Base-by-base conservation (phyloP, 2,329 filamentous ascomycete genomes). In the Fusarium guadeloupense region DNA sequence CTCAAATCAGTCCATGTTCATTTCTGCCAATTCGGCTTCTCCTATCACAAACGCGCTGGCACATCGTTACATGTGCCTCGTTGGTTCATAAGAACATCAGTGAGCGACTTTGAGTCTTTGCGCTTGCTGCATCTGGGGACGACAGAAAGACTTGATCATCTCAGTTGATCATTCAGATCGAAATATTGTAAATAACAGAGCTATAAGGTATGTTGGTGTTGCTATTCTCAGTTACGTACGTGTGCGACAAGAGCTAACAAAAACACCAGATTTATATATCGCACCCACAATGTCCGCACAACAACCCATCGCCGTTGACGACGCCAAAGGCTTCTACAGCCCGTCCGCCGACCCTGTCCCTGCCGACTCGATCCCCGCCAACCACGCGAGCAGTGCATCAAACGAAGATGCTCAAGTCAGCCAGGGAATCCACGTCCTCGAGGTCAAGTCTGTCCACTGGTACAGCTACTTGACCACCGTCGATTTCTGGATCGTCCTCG, bases 401-500 rank as follows among this genome's bases (percentile, higher is more conserved):
- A 59, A 62, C 38, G 54, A 68, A 39, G 56, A 68, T 35, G 78
- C 76, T 49, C 77, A 76, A 51, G 80, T 85, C 39, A 74, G 74
- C 37, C 78, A 78, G 61, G 85, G 82, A 30, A 78, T 89, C 42
- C 78, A 83, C 52, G 76, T 80, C 34, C 77, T 89, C 67, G 83
- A 89, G 75, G 76, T 78, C 49, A 77, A 76, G 66, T 80, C 81
- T 25, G 78, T 80, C 38, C 79, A 77, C 63, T 89, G 86, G 86
- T 89, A 85, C 77, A 83, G 89, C 37, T 98, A 95, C 78, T 81
- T 98, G 62, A 84, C 83, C 68, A 97, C 93, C 10, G 83, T 83
- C 71, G 91, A 97, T 73, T 98, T 99, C 74, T 98, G 92, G 86
- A 80, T 92, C 66, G 87, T 96, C 37, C 81, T 98, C 68, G 57